phyloP scores from a whole-genome alignment of 495 filamentous ascomycete species.

The Aspergillus heteromorphus region DNA sequence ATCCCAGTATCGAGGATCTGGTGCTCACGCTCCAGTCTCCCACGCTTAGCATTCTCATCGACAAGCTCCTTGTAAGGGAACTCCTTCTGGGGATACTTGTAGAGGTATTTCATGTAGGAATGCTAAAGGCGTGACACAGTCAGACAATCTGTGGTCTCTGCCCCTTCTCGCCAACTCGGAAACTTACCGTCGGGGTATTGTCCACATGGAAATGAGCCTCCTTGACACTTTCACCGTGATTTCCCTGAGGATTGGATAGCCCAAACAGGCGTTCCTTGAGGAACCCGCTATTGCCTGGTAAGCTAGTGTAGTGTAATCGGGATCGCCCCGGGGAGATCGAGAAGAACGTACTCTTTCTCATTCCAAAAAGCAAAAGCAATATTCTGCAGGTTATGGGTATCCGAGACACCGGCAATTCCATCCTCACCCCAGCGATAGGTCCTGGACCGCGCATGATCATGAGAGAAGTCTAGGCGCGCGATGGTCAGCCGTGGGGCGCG shows the following conservation, averaged over 20 bases:
- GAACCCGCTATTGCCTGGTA: slow-evolving; percentile 57
- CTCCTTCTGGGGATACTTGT: slow-evolving; percentile 89
- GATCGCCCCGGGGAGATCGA: background rate
- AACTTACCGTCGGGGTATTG: slow-evolving; percentile 65
- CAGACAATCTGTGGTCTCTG: slow-evolving; percentile 11
- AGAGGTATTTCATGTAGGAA: slow-evolving; percentile 98
- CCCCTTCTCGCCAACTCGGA: background rate
- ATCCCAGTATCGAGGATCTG: slow-evolving; percentile 87
- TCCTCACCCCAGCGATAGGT: slow-evolving; percentile 95
- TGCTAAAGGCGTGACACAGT: slow-evolving; percentile 51
- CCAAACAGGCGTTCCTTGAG: slow-evolving; percentile 94
- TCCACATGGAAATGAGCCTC: slow-evolving; percentile 95
- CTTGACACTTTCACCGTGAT: slow-evolving; percentile 94
- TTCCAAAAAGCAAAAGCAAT: slow-evolving; percentile 98
- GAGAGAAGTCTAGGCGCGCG: slow-evolving; percentile 69
- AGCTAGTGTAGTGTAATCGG: background rate
- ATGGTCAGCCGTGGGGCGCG: slow-evolving; percentile 3
- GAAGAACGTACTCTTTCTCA: slow-evolving; percentile 71
- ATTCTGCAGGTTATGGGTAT: slow-evolving; percentile 84
- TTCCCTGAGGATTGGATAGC: slow-evolving; percentile 90
- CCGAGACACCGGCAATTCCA: slow-evolving; percentile 92
- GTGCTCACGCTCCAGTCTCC: slow-evolving; percentile 75
- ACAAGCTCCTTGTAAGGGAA: slow-evolving; percentile 89
- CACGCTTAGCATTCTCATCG: slow-evolving; percentile 72
- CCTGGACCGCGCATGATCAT: slow-evolving; percentile 83